Base-by-base conservation (phyloP, 2,329 filamentous ascomycete genomes). In the Xylariaceae sp. region DNA sequence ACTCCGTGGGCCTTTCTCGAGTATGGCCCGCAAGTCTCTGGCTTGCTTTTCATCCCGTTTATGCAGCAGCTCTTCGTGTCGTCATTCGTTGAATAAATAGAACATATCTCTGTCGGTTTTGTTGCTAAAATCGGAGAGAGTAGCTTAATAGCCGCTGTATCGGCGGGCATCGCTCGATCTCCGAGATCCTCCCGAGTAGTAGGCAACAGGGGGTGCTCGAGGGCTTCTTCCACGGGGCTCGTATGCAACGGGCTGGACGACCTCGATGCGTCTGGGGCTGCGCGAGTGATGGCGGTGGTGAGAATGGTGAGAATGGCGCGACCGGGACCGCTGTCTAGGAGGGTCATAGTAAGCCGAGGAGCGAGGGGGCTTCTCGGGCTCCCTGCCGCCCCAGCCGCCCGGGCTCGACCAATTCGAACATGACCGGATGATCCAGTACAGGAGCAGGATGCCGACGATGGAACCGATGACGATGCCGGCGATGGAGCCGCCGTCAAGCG, bases 401-500 rank as follows among this genome's bases (percentile, higher is more conserved):
- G 54, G 50, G 11, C 40, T 31, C 7, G 64, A 63, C 26, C 67
- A 49, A 47, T 68, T 67, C 35, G 56, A 48, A 51, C 67, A 71
- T 2, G 67, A 70, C 5, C 63, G 61, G 46, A 73, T 38, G 44
- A 74, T 54, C 70, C 70, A 73, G 24, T 66, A 43, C 3, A 74
- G 41, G 0, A 73, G 56, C 9, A 73, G 55, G 28, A 69, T 49
- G n/a, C 69, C 69, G 31, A 51, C 61, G 36, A 73, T 59, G 16
- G 67, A 68, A 14, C 69, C 70, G 44, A 73, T 65, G 32, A 73
- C 67, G 42, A 73, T 73, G 31, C 70, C 70, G 1, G 69, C 70
- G 34, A 74, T 73, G 32, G 68, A 69, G 31, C 70, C 70, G 34
- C 67, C 69, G 29, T 59, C 64, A 9, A 74, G 59, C 9, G 38